Percentiles rank a stretch among this genome's conserved stretches.
phyloP scores from a whole-genome alignment of 495 filamentous ascomycete species.

The Aspergillus incahuasiensis region DNA sequence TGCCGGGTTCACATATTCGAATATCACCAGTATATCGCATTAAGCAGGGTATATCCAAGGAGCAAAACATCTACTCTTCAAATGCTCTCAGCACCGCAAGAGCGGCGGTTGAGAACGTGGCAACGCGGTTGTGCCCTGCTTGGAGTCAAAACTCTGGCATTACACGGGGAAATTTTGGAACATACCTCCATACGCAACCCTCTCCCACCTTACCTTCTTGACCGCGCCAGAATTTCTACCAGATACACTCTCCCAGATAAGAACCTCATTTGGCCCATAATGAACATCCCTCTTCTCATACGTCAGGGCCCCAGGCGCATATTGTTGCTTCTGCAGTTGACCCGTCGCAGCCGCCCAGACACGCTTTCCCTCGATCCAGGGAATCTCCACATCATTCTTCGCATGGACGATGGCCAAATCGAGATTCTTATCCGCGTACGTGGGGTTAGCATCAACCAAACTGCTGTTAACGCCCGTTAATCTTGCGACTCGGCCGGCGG shows the following conservation, averaged over 20 bases:
- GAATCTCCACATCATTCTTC: slow-evolving; percentile 71
- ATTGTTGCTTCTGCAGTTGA: slow-evolving; percentile 41
- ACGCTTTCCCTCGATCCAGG: slow-evolving; percentile 51
- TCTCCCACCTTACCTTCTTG: slow-evolving; percentile 46
- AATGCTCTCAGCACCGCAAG: slow-evolving; percentile 65
- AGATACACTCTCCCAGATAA: slow-evolving; percentile 36
- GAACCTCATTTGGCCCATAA: slow-evolving; percentile 26
- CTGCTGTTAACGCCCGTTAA: slow-evolving; percentile 31
- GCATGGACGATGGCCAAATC: slow-evolving; percentile 73
- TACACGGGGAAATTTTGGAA: too few species aligned
- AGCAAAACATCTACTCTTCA: slow-evolving; percentile 27
- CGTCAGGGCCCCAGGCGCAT: slow-evolving; percentile 47
- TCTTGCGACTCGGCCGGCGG: slow-evolving; percentile 43
- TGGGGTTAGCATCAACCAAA: slow-evolving; percentile 14
- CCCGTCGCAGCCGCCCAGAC: slow-evolving; percentile 47
- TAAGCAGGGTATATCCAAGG: background rate
- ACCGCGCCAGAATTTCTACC: slow-evolving; percentile 31
- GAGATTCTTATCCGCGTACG: slow-evolving; percentile 46
- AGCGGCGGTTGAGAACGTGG: slow-evolving; percentile 48
- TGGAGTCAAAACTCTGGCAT: too few species aligned
- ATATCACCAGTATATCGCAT: background rate
- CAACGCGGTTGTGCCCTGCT: slow-evolving; percentile 46
- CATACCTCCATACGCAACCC: slow-evolving; percentile 45
- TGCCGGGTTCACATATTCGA: background rate
- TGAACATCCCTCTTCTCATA: slow-evolving; percentile 32